Percentiles rank a stretch among this genome's conserved stretches.
phyloP scores from a whole-genome alignment of 1,284 basidiomycete species.

The Xerocomus cyaneibrunnescens region DNA sequence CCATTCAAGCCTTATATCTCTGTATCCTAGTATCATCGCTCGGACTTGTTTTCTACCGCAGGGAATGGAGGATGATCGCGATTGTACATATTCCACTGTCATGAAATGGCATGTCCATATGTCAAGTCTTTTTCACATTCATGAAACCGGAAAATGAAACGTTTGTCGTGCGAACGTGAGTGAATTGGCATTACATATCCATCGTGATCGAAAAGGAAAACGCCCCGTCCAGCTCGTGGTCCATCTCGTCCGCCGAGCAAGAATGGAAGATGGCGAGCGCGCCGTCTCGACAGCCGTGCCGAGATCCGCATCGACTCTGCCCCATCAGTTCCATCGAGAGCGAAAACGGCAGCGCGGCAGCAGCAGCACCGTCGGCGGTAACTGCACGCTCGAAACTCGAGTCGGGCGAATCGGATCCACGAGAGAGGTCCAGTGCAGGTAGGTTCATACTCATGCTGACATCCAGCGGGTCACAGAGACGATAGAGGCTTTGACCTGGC shows the following conservation, averaged over 20 bases:
- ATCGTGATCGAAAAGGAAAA: constrained; percentile 4
- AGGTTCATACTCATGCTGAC: background rate
- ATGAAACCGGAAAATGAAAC: background rate
- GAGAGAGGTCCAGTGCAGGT: background rate
- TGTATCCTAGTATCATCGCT: constrained; percentile 31
- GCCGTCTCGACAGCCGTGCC: constrained; percentile 1
- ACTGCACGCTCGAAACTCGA: background rate
- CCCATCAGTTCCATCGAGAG: background rate
- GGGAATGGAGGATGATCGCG: constrained; percentile 26
- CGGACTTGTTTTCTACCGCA: constrained; percentile 29
- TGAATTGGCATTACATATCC: background rate
- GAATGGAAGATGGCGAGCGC: constrained; percentile 4
- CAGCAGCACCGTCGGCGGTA: too few relatives aligned
- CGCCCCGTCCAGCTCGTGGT: constrained; percentile 3
- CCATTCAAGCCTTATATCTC: constrained; percentile 18
- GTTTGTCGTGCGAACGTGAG: background rate
- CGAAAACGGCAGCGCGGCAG: background rate
- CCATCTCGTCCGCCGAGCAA: constrained; percentile 12
- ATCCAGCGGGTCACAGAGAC: background rate
- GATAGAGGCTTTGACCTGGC: background rate
- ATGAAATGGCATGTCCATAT: constrained; percentile 6
- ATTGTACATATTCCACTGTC: constrained; percentile 26
- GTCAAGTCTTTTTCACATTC: background rate
- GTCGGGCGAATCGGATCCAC: constrained; percentile 1
- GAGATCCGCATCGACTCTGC: background rate